Evolutionary conservation across 2,329 filamentous ascomycete species (phyloP).

Genomic region (Graphilbum ipis-grandicollis): DNA sequence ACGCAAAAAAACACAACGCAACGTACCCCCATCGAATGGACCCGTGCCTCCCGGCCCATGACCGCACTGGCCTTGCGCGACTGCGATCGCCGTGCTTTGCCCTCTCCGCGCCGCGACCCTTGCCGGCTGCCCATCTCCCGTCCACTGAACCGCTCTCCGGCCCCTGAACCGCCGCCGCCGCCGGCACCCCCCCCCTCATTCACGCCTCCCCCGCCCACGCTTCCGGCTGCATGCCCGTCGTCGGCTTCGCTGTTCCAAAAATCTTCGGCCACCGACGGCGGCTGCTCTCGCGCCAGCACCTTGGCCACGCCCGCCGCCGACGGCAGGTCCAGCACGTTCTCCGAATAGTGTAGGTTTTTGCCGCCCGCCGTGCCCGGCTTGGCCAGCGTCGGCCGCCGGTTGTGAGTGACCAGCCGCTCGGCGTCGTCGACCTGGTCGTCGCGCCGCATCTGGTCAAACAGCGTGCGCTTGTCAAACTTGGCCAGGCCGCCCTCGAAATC

Average conservation of each 20-base stretch:
- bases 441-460: conserved; percentile 83
- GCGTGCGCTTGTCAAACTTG: conserved; percentile 83
- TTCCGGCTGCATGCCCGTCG: conserved; percentile 24
- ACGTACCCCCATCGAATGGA: conserved; percentile 21
- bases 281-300: conserved; percentile 9
- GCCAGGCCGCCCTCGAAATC: conserved; percentile 81
- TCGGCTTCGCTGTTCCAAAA: conserved; percentile 64
- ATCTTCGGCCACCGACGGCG: conserved; percentile 22
- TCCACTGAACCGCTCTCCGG: conserved; percentile 26
- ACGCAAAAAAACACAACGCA: neutral
- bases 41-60: conserved; percentile 26
- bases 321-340: conserved; percentile 67
- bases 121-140: conserved; percentile 33
- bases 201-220: neutral
- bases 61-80: conserved; percentile 36
- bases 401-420: conserved; percentile 79
- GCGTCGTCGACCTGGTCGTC: conserved; percentile 82
- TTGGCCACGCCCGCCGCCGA: conserved; percentile 17
- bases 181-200: neutral
- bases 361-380: conserved; percentile 59
- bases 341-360: conserved; percentile 80
- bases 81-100: conserved; percentile 36
- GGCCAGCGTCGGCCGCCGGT: conserved; percentile 42
- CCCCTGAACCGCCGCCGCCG: conserved; percentile 12
- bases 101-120: conserved; percentile 31